These are phyloP conservation scores for Salix brachista DNA, from an alignment of 345 rosid genomes.

Conservation along the genomic window DNA sequence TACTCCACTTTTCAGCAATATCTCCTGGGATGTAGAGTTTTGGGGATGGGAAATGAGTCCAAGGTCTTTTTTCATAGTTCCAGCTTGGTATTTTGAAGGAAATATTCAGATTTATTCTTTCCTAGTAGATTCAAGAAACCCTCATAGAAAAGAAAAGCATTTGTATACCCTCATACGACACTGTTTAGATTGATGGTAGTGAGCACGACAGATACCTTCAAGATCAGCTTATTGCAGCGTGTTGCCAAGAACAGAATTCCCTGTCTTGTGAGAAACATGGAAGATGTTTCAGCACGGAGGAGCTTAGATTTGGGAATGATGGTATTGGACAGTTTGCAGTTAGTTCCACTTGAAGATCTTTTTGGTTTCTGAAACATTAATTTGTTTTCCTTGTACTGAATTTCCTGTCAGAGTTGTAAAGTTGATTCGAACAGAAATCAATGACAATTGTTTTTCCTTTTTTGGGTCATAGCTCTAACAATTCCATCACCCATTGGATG, in stretches of 20 bases:
- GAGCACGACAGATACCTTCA: constrained; percentile 3
- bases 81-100: constrained; percentile 25
- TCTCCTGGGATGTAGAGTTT: constrained; percentile 29
- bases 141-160: constrained; percentile 28
- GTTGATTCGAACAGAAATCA: constrained; percentile 19
- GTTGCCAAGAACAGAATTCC: not conserved
- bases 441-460: constrained; percentile 2
- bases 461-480: not conserved
- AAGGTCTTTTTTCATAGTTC: constrained; percentile 28
- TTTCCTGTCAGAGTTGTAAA: constrained; percentile 20
- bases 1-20: constrained; percentile 25
- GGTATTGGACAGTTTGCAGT: not conserved
- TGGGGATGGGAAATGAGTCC: constrained; percentile 9
- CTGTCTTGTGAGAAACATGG: not conserved
- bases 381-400: constrained; percentile 7
- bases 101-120: constrained; percentile 47
- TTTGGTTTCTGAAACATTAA: constrained; percentile 1
- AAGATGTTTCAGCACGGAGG: not conserved
- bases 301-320: not conserved
- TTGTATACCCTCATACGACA: constrained; percentile 26
- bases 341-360: not conserved
- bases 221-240: constrained; percentile 10
- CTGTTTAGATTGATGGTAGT: constrained; percentile 7
- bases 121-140: constrained; percentile 28
- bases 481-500: not conserved